These are phyloP conservation scores for Sarocladium kiliense DNA, from an alignment of 2,329 filamentous ascomycete species.

Conservation along the genomic window DNA sequence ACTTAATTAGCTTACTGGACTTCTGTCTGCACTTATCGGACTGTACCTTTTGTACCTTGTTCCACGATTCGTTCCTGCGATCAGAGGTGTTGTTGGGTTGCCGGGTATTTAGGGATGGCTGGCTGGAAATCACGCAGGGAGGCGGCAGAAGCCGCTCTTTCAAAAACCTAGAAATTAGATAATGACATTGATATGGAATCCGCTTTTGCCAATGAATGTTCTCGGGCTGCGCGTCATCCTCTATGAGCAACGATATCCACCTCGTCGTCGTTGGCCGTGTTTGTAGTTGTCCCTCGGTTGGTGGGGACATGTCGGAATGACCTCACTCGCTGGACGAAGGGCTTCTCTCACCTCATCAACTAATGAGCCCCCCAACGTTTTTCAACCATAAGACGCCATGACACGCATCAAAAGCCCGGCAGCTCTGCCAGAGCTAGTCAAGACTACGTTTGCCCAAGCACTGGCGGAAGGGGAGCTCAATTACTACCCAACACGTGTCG, in stretches of 20 bases:
- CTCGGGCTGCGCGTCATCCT: too few species aligned
- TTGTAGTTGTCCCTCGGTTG: not conserved
- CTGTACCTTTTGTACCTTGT: slow-evolving; percentile 48
- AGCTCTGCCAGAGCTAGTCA: slow-evolving; percentile 48
- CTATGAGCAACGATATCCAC: too few species aligned
- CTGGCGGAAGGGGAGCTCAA: slow-evolving; percentile 41
- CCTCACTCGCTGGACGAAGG: slow-evolving; percentile 2
- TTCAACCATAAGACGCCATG: slow-evolving; percentile 23
- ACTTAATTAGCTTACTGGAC: slow-evolving; percentile 43
- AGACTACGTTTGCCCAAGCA: slow-evolving; percentile 42
- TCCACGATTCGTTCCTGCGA: slow-evolving; percentile 42
- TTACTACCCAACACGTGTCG: slow-evolving; percentile 50
- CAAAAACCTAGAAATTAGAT: too few species aligned
- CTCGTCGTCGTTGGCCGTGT: too few species aligned
- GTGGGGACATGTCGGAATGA: slow-evolving; percentile 5
- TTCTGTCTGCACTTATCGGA: slow-evolving; percentile 40
- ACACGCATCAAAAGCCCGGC: slow-evolving; percentile 33
- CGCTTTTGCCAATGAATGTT: too few species aligned
- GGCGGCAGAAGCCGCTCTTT: too few species aligned
- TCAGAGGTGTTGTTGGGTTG: slow-evolving; percentile 42
- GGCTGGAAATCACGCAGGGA: not conserved
- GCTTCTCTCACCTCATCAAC: too few species aligned
- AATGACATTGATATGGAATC: too few species aligned
- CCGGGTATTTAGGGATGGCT: slow-evolving; percentile 41
- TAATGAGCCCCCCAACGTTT: too few species aligned